phyloP scores from a whole-genome alignment of 2,329 filamentous ascomycete genomes.

The Coniochaeta prunicola region DNA sequence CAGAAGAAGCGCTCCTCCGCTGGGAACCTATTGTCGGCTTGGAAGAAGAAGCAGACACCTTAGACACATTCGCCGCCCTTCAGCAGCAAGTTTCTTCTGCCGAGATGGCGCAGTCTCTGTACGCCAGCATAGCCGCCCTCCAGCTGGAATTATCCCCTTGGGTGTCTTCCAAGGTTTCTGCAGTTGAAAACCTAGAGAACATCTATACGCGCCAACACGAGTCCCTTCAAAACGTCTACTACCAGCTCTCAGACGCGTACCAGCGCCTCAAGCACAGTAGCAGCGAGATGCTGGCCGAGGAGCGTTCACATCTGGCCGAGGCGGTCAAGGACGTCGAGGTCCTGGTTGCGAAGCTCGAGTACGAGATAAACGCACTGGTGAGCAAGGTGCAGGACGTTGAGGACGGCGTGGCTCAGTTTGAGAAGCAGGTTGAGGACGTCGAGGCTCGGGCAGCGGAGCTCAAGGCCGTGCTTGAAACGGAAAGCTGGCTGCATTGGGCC shows the following conservation, averaged over 20 bases:
- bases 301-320: conserved; percentile 62
- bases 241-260: conserved; percentile 63
- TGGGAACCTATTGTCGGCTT: conserved; percentile 52
- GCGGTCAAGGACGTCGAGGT: conserved; percentile 72
- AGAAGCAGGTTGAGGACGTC: conserved; percentile 66
- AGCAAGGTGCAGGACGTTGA: conserved; percentile 83
- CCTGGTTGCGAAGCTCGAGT: conserved; percentile 79
- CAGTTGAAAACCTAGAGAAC: conserved; percentile 53
- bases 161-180: conserved; percentile 50
- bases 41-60: conserved; percentile 18
- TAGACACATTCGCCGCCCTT: conserved; percentile 13
- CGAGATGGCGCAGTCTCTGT: conserved; percentile 50
- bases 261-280: conserved; percentile 60
- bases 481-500: conserved; percentile 59
- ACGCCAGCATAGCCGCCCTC: conserved; percentile 43
- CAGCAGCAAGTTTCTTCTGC: conserved; percentile 29
- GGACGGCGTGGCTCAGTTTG: conserved; percentile 72
- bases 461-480: conserved; percentile 54
- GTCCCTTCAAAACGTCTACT: conserved; percentile 59
- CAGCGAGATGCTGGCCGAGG: conserved; percentile 61
- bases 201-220: conserved; percentile 56
- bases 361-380: conserved; percentile 76
- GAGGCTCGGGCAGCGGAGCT: conserved; percentile 58
- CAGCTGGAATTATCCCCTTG: conserved; percentile 49
- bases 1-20: conserved; percentile 63